Base-by-base conservation (phyloP, 179 eudicot species). In the Beta corolliflora region DNA sequence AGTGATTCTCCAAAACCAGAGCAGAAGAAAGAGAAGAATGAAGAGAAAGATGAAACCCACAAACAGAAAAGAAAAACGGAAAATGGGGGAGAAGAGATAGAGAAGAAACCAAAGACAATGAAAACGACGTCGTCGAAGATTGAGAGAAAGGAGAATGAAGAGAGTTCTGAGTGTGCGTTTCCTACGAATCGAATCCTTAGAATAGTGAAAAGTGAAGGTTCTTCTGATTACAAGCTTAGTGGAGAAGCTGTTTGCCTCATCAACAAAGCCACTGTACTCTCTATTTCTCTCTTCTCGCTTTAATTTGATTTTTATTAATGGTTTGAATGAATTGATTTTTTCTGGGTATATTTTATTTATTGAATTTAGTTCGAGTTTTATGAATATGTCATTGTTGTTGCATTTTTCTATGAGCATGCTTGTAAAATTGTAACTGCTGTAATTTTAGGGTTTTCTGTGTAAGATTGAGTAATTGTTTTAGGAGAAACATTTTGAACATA, bases 221-320 rank as follows among this genome's bases (percentile, higher is more conserved):
- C 88, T 48, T 61, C 88, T 36, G 90, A 89, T 79, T 70, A 77
- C 82, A 89, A 87, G 53, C 82, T 93, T 48, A 80, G 87, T 67
- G 86, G 82, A 18, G 97, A 93, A 76, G 89, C 97, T 50, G 84
- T 87, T 79, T 92, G 89, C 55, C 87, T 92, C 80, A 83, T 92
- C 77, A 93, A 93, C 79, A 91, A 90, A 88, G 94, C 97, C 36
- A 45, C 93, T 87, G 94, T 90, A 89, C 52, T 72, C 16, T 54
- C 64, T 61, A n/a, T 60, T 0, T 63, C 31, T 79, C 54, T 64
- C 56, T 63, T 4, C 46, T 60, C 4, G 29, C 3, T 78, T 63
- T 14, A 0, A 15, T 14, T 31, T 7, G 31, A 25, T 11, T 76
- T 59, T 59, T 60, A 31, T 63, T 44, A 21, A 9, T 74, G 18